Base-by-base conservation (phyloP, 805 yeast species). In the Blastobotrys muscicola region DNA sequence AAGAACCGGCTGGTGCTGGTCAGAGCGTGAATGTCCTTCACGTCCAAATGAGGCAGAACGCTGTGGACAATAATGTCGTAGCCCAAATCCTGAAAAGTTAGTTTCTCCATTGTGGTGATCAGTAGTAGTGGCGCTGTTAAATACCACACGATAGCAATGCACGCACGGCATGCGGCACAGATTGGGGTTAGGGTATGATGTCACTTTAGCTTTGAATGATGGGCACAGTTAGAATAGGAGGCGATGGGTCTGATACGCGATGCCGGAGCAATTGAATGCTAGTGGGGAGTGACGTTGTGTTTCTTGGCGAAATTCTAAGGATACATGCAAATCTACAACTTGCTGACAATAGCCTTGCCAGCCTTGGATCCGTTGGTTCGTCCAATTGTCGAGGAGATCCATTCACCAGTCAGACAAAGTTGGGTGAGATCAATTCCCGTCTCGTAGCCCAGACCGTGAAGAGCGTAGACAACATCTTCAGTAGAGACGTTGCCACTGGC, bases 1-100 rank as follows among this genome's bases (percentile, higher is more conserved):
- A 76, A 50, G n/a, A 53, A 43, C 38, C 64, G 62, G 48, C 69
- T 68, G 1, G 72, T 65, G 26, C 59, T 49, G 36, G 70, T 61
- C 12, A 76, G 55, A 3, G 66, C 46, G 13, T 55, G 54, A 12
- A 76, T 68, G 38, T 74, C 79, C 4, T 55, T 51, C 1, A 13
- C 43, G 2, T 42, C 44, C 16, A 57, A 40, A 36, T 41, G 33
- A 1, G 56, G 55, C 29, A 56, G 46, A n/a, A 56, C 47, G 29
- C 44, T 38, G 29, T 50, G 45, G n/a, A 49, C 42, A 15, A 56
- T 46, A 29, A 50, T 45, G 42, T 45, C 57, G 33, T 45, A 45
- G 16, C 54, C 51, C 23, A 50, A 37, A 5, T 15, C 15, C 13
- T 43, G 37, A 34, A 46, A 32, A 7, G 45, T 20, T 20, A 20